phyloP scores from a whole-genome alignment of 176 grass and related monocot genomes.

The Luzula sylvatica region DNA sequence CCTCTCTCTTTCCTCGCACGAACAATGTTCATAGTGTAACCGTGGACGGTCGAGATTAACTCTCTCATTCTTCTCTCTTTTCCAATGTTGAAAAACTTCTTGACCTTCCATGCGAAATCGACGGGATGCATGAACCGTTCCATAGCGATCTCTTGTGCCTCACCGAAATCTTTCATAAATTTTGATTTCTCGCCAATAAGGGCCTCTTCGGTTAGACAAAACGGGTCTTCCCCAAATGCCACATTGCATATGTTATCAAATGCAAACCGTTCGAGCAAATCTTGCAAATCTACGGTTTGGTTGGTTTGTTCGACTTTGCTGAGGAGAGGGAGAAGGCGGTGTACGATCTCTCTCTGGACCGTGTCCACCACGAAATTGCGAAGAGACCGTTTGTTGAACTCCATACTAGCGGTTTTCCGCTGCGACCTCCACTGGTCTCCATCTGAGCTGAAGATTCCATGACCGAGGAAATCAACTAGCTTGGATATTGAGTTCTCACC shows the following conservation, averaged over 20 bases:
- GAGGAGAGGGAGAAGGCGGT: conserved; percentile 25
- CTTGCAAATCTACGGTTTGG: conserved; percentile 13
- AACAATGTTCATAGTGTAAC: conserved; percentile 32
- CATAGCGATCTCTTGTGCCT: conserved; percentile 6
- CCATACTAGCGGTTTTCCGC: conserved; percentile 28
- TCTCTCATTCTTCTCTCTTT: conserved; percentile 28
- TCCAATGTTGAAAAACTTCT: conserved; percentile 42
- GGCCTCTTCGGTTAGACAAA: conserved; percentile 19
- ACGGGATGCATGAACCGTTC: conserved; percentile 38
- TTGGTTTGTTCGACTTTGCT: not conserved
- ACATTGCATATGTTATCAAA: conserved; percentile 40
- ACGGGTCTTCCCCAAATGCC: conserved; percentile 21
- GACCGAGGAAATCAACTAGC: conserved; percentile 30
- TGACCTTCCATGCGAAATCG: conserved; percentile 39
- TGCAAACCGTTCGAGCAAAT: conserved; percentile 26
- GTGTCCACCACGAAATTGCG: conserved; percentile 19
- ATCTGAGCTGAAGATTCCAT: conserved; percentile 28
- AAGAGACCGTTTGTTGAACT: conserved; percentile 31
- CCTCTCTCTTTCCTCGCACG: conserved; percentile 17
- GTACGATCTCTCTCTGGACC: not conserved
- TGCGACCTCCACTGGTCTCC: conserved; percentile 27
- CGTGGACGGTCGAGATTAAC: conserved; percentile 27
- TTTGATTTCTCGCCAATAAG: not conserved
- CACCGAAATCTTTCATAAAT: conserved; percentile 28
- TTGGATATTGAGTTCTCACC: not conserved